A percentile compares a stretch with the other conserved stretches of the same genome.
Conservation (phyloP, 164 flowering plant genomes). For the Tinospora cordifolia region DNA sequence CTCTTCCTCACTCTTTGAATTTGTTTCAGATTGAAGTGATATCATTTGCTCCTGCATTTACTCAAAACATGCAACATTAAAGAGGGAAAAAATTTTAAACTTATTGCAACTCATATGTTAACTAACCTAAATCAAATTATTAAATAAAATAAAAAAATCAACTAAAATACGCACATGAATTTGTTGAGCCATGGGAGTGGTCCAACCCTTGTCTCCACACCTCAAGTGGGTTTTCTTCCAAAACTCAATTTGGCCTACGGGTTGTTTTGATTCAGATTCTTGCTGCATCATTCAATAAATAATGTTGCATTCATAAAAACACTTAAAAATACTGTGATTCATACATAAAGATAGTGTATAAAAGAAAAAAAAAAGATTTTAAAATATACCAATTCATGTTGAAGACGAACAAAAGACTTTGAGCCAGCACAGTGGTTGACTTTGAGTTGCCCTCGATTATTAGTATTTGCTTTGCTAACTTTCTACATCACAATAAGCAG, state of each 20-base stretch:
- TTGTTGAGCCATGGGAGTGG: neutral
- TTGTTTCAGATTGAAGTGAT: neutral
- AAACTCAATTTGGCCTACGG: neutral
- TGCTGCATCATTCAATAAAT: neutral
- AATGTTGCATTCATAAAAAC: neutral
- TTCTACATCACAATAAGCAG: neutral
- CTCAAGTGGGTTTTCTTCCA: neutral
- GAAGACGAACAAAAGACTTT: neutral
- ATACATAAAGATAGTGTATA: neutral
- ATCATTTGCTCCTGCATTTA: neutral
- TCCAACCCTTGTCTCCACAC: neutral
- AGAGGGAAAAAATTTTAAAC: neutral
- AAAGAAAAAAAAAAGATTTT: neutral
- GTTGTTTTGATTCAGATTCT: neutral
- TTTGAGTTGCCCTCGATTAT: neutral
- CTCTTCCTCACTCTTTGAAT: neutral
- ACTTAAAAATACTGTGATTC: neutral
- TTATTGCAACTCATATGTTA: neutral
- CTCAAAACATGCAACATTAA: neutral
- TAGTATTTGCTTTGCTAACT: neutral
- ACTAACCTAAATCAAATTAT: too few species aligned
- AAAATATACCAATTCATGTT: neutral
- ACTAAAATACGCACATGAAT: neutral
- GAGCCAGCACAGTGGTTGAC: neutral
- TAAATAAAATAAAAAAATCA: neutral